These are phyloP conservation scores for Mycena haematopus DNA, from an alignment of 768 basidiomycete species.

Conservation along the genomic window DNA sequence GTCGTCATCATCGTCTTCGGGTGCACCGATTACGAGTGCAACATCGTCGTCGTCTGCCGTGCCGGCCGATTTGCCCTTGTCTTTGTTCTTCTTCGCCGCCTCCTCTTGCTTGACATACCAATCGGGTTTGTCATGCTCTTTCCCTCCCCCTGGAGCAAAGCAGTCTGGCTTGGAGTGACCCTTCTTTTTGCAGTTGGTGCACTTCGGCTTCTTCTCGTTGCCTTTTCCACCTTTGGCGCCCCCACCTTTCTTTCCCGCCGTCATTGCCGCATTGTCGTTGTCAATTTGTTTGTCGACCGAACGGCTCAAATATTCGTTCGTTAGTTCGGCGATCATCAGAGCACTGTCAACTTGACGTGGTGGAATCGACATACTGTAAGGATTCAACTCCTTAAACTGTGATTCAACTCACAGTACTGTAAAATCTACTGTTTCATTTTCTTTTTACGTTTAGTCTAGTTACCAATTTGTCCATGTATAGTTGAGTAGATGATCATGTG, in stretches of 20 bases:
- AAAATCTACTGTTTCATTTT: too few species aligned
- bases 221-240: not conserved
- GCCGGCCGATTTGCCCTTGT: constrained; percentile 4
- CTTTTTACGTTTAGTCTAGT: too few species aligned
- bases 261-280: not conserved
- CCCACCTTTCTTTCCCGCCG: not conserved
- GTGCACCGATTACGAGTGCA: not conserved
- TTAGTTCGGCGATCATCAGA: too few species aligned
- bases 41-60: constrained; percentile 21
- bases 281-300: too few species aligned
- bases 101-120: too few species aligned
- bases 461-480: too few species aligned
- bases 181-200: not conserved
- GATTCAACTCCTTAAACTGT: too few species aligned
- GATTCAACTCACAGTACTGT: too few species aligned
- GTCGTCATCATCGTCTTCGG: not conserved
- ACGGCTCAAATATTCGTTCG: too few species aligned
- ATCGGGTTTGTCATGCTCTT: constrained; percentile 7
- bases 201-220: not conserved
- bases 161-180: constrained; percentile 32
- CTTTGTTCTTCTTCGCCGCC: constrained; percentile 11
- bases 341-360: too few species aligned
- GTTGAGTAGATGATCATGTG: too few species aligned
- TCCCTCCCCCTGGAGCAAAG: constrained; percentile 42
- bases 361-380: too few species aligned